A percentile compares a stretch with the other conserved stretches of the same genome.
Conservation (phyloP, 75 land plant species). For the Ceratopteris richardii region DNA sequence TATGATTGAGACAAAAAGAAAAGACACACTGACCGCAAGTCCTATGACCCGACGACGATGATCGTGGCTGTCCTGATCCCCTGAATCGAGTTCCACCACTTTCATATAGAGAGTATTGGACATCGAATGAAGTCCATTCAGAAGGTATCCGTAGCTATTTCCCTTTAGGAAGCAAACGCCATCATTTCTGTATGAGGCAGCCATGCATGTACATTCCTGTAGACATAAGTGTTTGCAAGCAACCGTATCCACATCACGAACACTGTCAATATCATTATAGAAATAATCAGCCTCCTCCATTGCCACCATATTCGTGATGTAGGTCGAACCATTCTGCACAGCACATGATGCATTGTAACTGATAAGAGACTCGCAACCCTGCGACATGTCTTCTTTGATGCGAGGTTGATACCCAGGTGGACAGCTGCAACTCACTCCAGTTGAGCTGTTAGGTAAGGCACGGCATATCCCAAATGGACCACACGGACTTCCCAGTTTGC, state of each 20-base stretch:
- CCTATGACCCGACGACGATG: not conserved
- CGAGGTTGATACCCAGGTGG: conserved; percentile 5
- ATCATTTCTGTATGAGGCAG: conserved; percentile 1
- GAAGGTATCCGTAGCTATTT: not conserved
- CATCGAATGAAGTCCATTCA: not conserved
- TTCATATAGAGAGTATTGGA: not conserved
- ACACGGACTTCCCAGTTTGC: conserved; percentile 6
- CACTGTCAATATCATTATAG: not conserved
- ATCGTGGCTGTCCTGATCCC: not conserved
- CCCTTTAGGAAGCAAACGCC: not conserved
- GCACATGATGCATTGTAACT: not conserved
- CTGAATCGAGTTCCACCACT: not conserved
- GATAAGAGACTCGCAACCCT: not conserved
- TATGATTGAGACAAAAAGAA: not conserved
- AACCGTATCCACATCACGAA: not conserved
- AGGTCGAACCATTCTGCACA: not conserved
- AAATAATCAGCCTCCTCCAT: not conserved
- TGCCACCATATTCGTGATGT: conserved; percentile 3
- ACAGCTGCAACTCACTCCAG: conserved; percentile 2
- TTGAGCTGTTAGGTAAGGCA: not conserved
- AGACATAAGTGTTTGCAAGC: not conserved
- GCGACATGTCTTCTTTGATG: not conserved
- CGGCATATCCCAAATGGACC: conserved; percentile 3
- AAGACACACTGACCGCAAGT: not conserved
- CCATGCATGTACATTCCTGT: conserved; percentile 2